Base-by-base conservation (phyloP, 345 rosid species). In the Salix viminalis region DNA sequence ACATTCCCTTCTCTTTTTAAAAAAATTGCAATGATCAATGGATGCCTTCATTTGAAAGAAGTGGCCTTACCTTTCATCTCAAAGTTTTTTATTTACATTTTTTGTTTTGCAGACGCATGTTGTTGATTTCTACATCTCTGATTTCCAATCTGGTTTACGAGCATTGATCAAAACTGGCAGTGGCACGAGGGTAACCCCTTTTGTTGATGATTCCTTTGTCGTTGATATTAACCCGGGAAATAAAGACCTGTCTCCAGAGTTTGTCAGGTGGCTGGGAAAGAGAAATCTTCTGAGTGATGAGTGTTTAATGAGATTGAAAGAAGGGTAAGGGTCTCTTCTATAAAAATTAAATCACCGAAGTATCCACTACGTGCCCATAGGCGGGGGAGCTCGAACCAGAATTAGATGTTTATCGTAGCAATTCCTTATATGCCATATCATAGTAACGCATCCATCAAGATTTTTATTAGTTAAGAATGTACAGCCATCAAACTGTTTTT, bases 71-170 rank as follows among this genome's bases (percentile, higher is more conserved):
- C 28, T 58, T 10, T 0, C 1, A 10, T 41, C 34, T 46, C 32
- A 9, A 3, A 23, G 10, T 18, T 69, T 69, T 26, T 69, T 26
- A 5, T 26, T 26, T 18, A 44, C 4, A 58, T 39, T 69, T n/a
- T 77, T 26, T 26, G 66, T 44, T 81, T 80, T 65, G 77, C 89
- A 95, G 97, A 89, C 88, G 80, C 97, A 87, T 76, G 97, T 85
- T 8, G 97, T 90, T 52, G 99, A 95, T 84, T 95, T 95, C 87
- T 95, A 95, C 89, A 95, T 95, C 74, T 95, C 97, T 61, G 97
- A 95, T 86, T 92, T 90, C 84, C 98, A 90, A 75, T 92, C 97
- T 70, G 97, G 98, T 36, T 83, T 92, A 65, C 87, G 97, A 82
- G 99, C 97, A 54, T 84, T 95, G 84, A 97, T 95, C 73, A 95